Evolutionary conservation across 176 grass and related monocot species (phyloP).

Genomic region (Lolium rigidum): DNA sequence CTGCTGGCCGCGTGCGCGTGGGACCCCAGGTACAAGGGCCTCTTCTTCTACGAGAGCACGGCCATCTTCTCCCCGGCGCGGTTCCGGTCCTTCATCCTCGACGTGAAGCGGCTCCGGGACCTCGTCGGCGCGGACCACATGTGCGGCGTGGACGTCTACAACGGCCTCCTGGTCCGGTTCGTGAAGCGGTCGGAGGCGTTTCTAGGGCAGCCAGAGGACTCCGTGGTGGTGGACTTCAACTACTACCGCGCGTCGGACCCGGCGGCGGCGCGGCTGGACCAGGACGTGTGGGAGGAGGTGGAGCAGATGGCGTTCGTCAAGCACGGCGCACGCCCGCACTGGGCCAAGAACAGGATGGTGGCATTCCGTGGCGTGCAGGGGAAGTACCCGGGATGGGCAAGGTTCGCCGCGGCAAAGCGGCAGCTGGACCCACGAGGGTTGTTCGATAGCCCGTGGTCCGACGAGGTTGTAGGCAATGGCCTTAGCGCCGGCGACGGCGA

Average conservation of each 20-base stretch:
- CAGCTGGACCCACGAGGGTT: constrained; percentile 58
- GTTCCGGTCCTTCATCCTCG: constrained; percentile 68
- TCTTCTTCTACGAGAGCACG: constrained; percentile 91
- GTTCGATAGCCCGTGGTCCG: constrained; percentile 69
- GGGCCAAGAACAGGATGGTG: constrained; percentile 77
- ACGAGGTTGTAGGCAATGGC: constrained; percentile 48
- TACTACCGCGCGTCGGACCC: constrained; percentile 72
- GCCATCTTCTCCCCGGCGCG: constrained; percentile 62
- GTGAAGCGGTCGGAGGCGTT: constrained; percentile 57
- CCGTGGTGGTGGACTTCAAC: constrained; percentile 89
- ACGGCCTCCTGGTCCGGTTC: constrained; percentile 73
- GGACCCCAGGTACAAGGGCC: constrained; percentile 81
- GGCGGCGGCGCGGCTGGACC: constrained; percentile 51
- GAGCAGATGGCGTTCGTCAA: constrained; percentile 92
- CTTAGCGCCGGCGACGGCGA: background rate
- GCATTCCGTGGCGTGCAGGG: constrained; percentile 62
- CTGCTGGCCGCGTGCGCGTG: constrained; percentile 55
- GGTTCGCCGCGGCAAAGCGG: constrained; percentile 56
- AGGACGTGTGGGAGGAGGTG: constrained; percentile 92
- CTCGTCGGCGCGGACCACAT: constrained; percentile 40
- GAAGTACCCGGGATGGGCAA: constrained; percentile 62
- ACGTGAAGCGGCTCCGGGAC: constrained; percentile 78
- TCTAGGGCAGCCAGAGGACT: constrained; percentile 78
- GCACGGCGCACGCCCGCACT: constrained; percentile 76
- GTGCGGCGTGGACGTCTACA: constrained; percentile 82